These are phyloP conservation scores for Spatholobus suberectus DNA, from an alignment of 306 rosid species.

Conservation along the genomic window DNA sequence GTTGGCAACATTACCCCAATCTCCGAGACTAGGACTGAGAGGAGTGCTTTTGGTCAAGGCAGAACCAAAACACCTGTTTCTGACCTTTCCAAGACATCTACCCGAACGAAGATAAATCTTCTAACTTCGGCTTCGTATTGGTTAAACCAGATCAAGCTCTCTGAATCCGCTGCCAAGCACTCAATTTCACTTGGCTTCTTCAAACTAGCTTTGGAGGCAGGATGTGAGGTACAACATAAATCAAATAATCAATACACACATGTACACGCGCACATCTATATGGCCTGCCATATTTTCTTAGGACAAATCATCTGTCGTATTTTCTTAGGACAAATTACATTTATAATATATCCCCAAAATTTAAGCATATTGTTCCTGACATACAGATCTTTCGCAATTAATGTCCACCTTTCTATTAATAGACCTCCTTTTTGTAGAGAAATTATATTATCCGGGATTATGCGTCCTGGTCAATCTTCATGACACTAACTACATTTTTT, in stretches of 20 bases:
- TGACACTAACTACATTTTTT: not conserved
- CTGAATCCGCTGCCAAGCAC: conserved; percentile 81
- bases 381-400: not conserved
- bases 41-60: conserved; percentile 43
- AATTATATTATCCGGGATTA: too few species aligned
- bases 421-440: too few species aligned
- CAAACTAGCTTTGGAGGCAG: conserved; percentile 84
- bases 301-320: not conserved
- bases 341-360: not conserved
- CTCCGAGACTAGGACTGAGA: conserved; percentile 55
- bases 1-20: conserved; percentile 62
- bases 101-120: conserved; percentile 53
- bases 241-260: not conserved
- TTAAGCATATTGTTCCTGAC: not conserved
- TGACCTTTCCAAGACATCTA: conserved; percentile 49
- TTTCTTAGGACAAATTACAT: not conserved
- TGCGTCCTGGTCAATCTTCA: not conserved
- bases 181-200: conserved; percentile 85
- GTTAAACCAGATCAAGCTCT: conserved; percentile 84
- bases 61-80: conserved; percentile 65
- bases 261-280: not conserved
- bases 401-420: not conserved
- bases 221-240: conserved; percentile 68
- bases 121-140: conserved; percentile 80
- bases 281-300: not conserved